Conservation (phyloP, 768 basidiomycete species). For the Russula sp. region DNA sequence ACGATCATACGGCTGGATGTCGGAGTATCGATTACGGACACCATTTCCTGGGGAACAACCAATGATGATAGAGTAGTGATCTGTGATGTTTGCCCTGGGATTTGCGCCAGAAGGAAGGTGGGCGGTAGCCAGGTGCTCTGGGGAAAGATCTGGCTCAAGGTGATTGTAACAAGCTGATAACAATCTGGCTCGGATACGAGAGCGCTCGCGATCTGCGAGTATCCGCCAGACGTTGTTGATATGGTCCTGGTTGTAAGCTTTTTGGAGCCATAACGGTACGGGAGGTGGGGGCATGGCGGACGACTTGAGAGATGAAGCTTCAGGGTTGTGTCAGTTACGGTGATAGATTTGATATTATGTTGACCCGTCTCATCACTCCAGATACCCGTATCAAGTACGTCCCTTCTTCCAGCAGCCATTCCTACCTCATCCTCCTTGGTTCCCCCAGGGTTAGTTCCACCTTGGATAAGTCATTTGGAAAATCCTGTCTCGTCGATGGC, state of each 20-base stretch:
- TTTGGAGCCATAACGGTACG: conserved; percentile 29
- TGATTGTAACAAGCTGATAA: conserved; percentile 24
- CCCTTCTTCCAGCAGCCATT: neutral
- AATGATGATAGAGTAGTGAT: conserved; percentile 53
- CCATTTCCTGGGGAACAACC: conserved; percentile 42
- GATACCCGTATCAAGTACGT: conserved; percentile 23
- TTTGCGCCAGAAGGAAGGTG: conserved; percentile 23
- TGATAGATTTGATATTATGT: neutral
- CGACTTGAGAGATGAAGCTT: neutral
- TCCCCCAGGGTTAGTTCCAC: conserved; percentile 30
- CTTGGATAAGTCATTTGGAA: conserved; percentile 28
- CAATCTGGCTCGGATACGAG: conserved; percentile 31
- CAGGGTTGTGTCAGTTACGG: no score
- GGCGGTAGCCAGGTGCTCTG: neutral
- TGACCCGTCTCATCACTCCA: conserved; percentile 18
- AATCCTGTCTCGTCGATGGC: conserved; percentile 29
- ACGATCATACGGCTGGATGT: conserved; percentile 77
- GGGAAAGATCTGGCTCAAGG: conserved; percentile 23
- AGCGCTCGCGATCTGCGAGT: conserved; percentile 37
- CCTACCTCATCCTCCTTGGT: neutral
- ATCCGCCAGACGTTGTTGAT: conserved; percentile 32
- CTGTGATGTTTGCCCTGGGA: conserved; percentile 27
- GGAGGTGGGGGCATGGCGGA: conserved; percentile 3
- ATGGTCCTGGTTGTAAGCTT: conserved; percentile 27
- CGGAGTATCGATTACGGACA: conserved; percentile 59